Evolutionary conservation across 1,139 yeast species (phyloP), one percentile per base, ranked within the genome.

Genomic region (Suhomyces bribrorum): DNA sequence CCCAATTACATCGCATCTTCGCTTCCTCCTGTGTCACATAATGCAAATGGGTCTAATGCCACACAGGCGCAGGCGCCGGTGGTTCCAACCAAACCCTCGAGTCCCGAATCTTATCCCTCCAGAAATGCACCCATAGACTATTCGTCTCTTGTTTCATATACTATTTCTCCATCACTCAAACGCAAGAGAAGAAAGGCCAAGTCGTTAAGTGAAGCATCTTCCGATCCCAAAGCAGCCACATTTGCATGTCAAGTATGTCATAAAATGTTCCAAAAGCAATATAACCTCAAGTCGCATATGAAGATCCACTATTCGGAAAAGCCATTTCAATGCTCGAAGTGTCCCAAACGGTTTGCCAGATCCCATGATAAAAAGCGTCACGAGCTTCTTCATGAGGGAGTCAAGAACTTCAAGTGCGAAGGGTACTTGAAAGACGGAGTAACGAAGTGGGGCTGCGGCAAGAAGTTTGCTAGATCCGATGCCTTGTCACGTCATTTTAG

Each of bases 381-480:
- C 53, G 83, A 78, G 47, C 57, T 67, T 27, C 55, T 78, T 6
- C 83, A 78, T 48, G 73, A 69, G 18, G 81, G 82, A 3, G 71
- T 68, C 34, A 75, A 75, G 61, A 77, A 73, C 49, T 77, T 76
- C 57, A 68, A 67, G 46, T 78, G 83, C 54, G 78, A 75, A 47
- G 83, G 83, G 5, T 59, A 59, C 30, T 56, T 78, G 44, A 69
- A 66, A 40, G 79, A 77, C 48, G 80, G 80, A 0, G 56, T 52
- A 13, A 74, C 80, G 1, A 62, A 57, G 46, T 78, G 83, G 83
- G 83, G 83, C 1, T 78, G 83, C 56, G 79, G 80, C 20, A 75
- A 75, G 58, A 67, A 66, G 44, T 78, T 78, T 57, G 81, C 82
- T 6, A 56, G 83, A 29, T 70, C 77, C 20, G 83, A 78, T 52